Conservation (phyloP, 1,139 yeast species). For the Nadsonia starkeyi-henricii region DNA sequence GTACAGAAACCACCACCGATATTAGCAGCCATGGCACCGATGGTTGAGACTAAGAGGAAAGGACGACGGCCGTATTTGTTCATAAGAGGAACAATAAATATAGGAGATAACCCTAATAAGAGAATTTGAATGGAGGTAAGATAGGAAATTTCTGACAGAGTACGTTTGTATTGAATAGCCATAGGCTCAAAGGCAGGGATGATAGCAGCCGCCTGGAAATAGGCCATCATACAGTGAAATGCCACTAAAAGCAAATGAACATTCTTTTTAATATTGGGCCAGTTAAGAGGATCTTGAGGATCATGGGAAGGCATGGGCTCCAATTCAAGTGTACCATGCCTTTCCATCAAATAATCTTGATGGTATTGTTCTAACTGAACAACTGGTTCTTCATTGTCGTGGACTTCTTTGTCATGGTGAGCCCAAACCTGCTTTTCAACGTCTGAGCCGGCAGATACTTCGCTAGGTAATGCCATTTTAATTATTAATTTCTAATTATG, state of each 20-base stretch:
- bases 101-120: constrained; percentile 10
- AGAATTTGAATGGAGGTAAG: constrained; percentile 11
- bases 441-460: background rate
- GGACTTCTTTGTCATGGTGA: background rate
- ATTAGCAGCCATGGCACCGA: constrained; percentile 7
- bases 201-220: constrained; percentile 12
- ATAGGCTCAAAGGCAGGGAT: constrained; percentile 12
- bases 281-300: constrained; percentile 11
- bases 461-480: no score
- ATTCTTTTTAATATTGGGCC: constrained; percentile 10
- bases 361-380: background rate
- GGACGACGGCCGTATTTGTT: constrained; percentile 12
- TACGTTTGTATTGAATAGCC: constrained; percentile 9
- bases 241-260: constrained; percentile 9
- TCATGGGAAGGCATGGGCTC: constrained; percentile 12
- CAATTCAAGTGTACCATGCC: constrained; percentile 13
- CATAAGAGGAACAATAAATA: constrained; percentile 11
- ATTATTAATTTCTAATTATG: no score
- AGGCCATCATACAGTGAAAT: constrained; percentile 10
- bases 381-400: background rate
- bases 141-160: constrained; percentile 10
- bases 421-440: background rate
- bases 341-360: constrained; percentile 8
- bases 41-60: constrained; percentile 7
- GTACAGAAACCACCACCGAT: constrained; percentile 13